Conservation (phyloP, 805 yeast species). For the Yamadazyma paraphyllophila region DNA sequence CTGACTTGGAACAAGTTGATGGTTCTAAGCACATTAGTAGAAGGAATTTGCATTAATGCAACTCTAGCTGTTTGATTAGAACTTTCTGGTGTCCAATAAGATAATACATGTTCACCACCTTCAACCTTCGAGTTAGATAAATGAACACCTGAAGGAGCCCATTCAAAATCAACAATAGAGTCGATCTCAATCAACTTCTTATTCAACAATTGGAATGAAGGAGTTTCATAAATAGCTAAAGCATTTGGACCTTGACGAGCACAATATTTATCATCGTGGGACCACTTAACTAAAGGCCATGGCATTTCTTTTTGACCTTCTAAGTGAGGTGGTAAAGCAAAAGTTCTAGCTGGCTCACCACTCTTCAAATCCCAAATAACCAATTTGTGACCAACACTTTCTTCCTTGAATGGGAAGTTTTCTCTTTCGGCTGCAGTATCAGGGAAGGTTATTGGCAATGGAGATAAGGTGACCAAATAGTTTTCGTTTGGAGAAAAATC, state of each 20-base stretch:
- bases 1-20: constrained; percentile 93
- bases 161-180: constrained; percentile 87
- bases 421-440: constrained; percentile 59
- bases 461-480: constrained; percentile 85
- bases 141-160: constrained; percentile 86
- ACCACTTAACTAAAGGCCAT: constrained; percentile 98
- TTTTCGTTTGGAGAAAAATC: constrained; percentile 93
- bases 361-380: constrained; percentile 90
- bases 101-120: constrained; percentile 63
- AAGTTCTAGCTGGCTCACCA: constrained; percentile 81
- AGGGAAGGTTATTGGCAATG: constrained; percentile 74
- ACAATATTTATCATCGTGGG: constrained; percentile 85
- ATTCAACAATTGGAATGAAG: constrained; percentile 76
- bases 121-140: constrained; percentile 55
- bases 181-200: constrained; percentile 81
- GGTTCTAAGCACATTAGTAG: constrained; percentile 80
- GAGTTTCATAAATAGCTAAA: constrained; percentile 82
- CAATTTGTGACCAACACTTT: constrained; percentile 88
- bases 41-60: constrained; percentile 81
- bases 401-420: constrained; percentile 78
- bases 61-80: constrained; percentile 94
- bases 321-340: constrained; percentile 79
- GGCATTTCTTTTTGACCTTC: constrained; percentile 68
- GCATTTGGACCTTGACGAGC: constrained; percentile 95
- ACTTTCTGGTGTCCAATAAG: constrained; percentile 97